phyloP scores from a whole-genome alignment of 2,329 filamentous ascomycete genomes.

The Claviceps pazoutovae region DNA sequence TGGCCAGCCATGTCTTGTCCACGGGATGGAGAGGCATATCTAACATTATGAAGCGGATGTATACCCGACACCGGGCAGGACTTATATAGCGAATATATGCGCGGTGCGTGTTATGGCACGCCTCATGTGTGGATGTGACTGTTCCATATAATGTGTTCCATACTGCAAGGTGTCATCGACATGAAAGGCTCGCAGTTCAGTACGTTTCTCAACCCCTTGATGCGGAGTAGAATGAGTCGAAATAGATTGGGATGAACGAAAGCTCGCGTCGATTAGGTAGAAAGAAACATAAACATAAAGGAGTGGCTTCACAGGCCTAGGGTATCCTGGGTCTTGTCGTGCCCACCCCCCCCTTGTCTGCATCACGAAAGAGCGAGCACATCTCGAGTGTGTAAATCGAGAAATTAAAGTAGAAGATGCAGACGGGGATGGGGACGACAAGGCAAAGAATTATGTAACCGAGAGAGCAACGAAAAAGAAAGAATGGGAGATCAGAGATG shows the following conservation, averaged over 20 bases:
- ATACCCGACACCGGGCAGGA: background rate
- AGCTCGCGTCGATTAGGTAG: background rate
- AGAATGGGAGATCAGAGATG: background rate
- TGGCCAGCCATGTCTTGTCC: background rate
- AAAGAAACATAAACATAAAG: background rate
- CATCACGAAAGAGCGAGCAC: too few species aligned
- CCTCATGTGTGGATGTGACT: background rate
- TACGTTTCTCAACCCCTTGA: background rate
- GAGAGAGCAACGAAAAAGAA: background rate
- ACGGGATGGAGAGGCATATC: slow-evolving; percentile 5
- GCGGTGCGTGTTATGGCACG: background rate
- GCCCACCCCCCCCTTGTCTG: too few species aligned
- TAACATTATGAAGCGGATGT: slow-evolving; percentile 3
- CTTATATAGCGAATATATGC: background rate
- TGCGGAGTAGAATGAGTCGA: background rate
- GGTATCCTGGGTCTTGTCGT: too few species aligned
- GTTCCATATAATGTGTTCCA: background rate
- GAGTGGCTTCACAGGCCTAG: background rate
- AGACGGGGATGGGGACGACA: background rate
- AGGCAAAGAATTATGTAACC: background rate
- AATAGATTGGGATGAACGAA: background rate
- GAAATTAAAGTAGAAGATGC: background rate
- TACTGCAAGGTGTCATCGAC: background rate
- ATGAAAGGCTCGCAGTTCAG: background rate
- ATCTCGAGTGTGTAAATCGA: too few species aligned